A percentile compares a stretch with the other conserved stretches of the same genome.
Conservation (phyloP, 192 early-diverging fungal genomes). For the Podochytrium sp. region DNA sequence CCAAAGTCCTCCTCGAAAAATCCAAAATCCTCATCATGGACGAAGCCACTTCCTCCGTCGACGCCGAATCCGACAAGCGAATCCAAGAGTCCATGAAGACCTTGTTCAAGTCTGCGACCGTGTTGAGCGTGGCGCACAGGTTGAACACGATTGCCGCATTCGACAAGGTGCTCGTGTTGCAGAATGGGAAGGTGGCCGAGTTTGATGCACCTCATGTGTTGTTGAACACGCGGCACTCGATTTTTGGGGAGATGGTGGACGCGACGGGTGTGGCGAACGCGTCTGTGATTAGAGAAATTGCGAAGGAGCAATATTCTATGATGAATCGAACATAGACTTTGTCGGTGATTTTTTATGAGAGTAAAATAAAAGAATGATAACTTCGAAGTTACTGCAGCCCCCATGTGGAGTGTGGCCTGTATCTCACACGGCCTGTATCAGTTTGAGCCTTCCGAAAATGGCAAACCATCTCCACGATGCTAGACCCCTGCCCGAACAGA, state of each 20-base stretch:
- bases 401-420: no score
- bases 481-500: no score
- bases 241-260: conserved; percentile 39
- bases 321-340: not conserved
- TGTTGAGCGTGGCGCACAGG: conserved; percentile 82
- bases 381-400: no score
- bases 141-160: conserved; percentile 67
- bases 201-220: conserved; percentile 59
- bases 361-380: not conserved
- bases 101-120: conserved; percentile 47
- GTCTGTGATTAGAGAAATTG: conserved; percentile 22
- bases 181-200: conserved; percentile 52
- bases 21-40: conserved; percentile 46
- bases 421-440: no score
- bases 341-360: not conserved
- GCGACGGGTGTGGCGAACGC: conserved; percentile 36
- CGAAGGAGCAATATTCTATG: conserved; percentile 13
- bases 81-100: conserved; percentile 33
- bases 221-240: conserved; percentile 41
- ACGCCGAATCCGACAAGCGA: conserved; percentile 33
- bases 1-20: conserved; percentile 36
- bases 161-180: conserved; percentile 56
- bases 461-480: no score
- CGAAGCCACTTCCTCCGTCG: conserved; percentile 44
- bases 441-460: no score